A percentile compares a stretch with the other conserved stretches of the same genome.
These are phyloP conservation scores for Fusarium liriodendri DNA, from an alignment of 2,329 filamentous ascomycete species.

Conservation along the genomic window DNA sequence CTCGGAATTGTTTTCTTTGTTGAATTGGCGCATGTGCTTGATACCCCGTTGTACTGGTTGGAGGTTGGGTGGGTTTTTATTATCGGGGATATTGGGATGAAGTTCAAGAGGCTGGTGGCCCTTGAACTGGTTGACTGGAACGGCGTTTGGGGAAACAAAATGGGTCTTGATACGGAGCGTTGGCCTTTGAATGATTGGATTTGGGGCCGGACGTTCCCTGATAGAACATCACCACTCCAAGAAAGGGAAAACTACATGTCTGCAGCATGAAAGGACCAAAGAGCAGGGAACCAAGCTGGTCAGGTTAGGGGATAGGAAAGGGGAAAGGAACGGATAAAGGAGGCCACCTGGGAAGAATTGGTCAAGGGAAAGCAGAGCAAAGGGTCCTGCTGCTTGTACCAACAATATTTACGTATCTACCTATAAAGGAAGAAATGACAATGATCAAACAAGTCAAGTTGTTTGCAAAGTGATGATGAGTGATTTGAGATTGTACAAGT, in stretches of 20 bases:
- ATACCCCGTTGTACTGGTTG: slow-evolving; percentile 47
- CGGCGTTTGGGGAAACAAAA: slow-evolving; percentile 45
- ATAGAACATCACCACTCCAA: slow-evolving; percentile 65
- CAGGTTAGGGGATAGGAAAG: slow-evolving; percentile 15
- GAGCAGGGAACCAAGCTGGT: slow-evolving; percentile 29
- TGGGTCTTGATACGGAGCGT: slow-evolving; percentile 36
- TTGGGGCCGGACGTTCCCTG: slow-evolving; percentile 42
- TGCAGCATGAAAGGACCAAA: slow-evolving; percentile 45
- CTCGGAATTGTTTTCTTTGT: slow-evolving; percentile 41
- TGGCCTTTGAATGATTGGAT: slow-evolving; percentile 41
- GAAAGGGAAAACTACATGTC: slow-evolving; percentile 45
- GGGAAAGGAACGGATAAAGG: slow-evolving; percentile 14
- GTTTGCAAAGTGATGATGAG: slow-evolving; percentile 1
- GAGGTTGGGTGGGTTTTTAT: slow-evolving; percentile 25
- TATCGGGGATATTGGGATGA: slow-evolving; percentile 31
- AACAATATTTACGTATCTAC: slow-evolving; percentile 29
- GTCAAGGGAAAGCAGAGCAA: slow-evolving; percentile 38
- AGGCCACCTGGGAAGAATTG: slow-evolving; percentile 21
- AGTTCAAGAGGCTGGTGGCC: slow-evolving; percentile 31
- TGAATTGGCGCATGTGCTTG: slow-evolving; percentile 42
- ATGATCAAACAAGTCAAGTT: slow-evolving; percentile 7
- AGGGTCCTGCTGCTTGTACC: slow-evolving; percentile 48
- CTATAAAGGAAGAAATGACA: slow-evolving; percentile 32
- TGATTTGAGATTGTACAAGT: background rate
- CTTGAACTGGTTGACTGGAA: slow-evolving; percentile 36